These are phyloP conservation scores for Aegilops umbellulata DNA, from an alignment of 176 grass and related monocot species.

Conservation along the genomic window DNA sequence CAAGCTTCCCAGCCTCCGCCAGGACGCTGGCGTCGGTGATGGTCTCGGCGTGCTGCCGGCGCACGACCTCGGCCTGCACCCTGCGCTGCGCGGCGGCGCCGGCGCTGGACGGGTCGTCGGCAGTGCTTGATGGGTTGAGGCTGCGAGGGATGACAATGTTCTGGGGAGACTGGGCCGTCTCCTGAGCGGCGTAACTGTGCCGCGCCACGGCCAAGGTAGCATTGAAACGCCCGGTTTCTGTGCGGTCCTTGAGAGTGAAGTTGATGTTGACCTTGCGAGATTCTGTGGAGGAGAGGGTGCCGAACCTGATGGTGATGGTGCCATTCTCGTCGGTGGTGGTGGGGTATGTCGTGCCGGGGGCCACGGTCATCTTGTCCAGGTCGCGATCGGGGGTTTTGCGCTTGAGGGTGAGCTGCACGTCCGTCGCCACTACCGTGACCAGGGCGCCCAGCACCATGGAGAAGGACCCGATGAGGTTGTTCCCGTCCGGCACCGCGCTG, in stretches of 20 bases:
- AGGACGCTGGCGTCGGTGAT: not conserved
- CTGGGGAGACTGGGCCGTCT: not conserved
- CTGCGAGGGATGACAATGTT: not conserved
- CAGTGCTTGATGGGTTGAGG: not conserved
- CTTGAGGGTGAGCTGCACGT: constrained; percentile 8
- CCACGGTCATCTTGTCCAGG: not conserved
- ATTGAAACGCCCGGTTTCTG: not conserved
- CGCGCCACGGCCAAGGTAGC: not conserved
- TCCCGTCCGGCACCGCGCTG: not conserved
- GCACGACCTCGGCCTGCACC: not conserved
- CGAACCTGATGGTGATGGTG: constrained; percentile 16
- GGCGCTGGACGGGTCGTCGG: too few relatives aligned
- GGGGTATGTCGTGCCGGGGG: not conserved
- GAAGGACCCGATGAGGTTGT: not conserved
- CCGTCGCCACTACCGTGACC: not conserved
- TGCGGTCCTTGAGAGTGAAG: not conserved
- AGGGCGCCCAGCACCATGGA: not conserved
- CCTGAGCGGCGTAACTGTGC: not conserved
- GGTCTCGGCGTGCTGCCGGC: not conserved
- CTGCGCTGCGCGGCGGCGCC: too few relatives aligned
- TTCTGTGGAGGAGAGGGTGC: constrained; percentile 1
- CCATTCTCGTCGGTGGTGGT: not conserved
- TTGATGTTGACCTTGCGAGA: constrained; percentile 4
- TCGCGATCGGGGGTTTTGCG: not conserved
- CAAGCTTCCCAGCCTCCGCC: not conserved